Base-by-base conservation (phyloP, 2,329 filamentous ascomycete species). In the Fusarium torulosum region DNA sequence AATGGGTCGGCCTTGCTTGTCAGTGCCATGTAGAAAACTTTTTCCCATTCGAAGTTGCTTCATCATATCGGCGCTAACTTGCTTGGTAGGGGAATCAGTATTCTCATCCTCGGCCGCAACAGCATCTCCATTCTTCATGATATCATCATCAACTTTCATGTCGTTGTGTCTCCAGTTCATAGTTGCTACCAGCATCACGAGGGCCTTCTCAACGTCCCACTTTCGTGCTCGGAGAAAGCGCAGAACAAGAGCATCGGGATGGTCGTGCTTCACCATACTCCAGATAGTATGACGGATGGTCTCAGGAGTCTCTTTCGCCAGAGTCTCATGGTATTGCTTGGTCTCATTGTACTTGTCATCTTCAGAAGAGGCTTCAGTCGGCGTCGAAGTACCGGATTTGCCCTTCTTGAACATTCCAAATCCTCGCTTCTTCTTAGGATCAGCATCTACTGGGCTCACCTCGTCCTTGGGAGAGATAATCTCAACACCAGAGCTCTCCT, bases 321-420 rank as follows among this genome's bases (percentile, higher is more conserved):
- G 80, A 1, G 93, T 93, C 40, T 95, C 89, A 71, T 93, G 88
- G 79, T 94, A 97, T 49, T 94, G 89, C 79, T 95, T 96, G 37
- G 87, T 91, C 79, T 96, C 92, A 45, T 94, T 94, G 77, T 96
- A 95, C 81, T 98, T 99, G 81, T 99, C 96, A 57, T 97, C 92
- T 5, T 83, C 81, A 14, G 54, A 29, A 21, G 81, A 86, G 23
- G 80, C 78, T 54, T 76, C 80, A 66, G 80, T 83, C 43, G 77
- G 74, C 20, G 77, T 72, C 15, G 76, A 71, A 9, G 75, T 64
- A n/a, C 76, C 69, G 13, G 79, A 75, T 38, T 81, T 81, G 19
- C 76, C 75, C 69, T 86, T 85, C 69, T 87, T 85, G 75, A 96
- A 95, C 19, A 95, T 79, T 31, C 85, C 84, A 62, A 93, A 84